Conservation (phyloP, 768 basidiomycete genomes). For the Suillus americanus region DNA sequence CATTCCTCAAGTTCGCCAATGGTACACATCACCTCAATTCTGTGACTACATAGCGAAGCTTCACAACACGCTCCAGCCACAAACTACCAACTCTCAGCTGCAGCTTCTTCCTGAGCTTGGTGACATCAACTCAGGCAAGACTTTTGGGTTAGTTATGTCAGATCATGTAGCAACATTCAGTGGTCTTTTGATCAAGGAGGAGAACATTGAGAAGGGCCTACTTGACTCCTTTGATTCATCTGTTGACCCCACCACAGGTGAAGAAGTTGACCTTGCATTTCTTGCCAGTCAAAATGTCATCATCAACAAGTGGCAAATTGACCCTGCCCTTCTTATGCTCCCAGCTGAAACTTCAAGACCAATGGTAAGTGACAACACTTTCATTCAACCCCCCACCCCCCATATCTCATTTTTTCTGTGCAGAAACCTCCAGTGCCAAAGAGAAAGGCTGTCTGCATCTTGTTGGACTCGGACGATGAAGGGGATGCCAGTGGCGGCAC, state of each 20-base stretch:
- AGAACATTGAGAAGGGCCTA: background rate
- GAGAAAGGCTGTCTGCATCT: no score
- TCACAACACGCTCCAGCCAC: conserved; percentile 11
- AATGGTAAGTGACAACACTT: background rate
- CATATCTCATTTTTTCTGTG: background rate
- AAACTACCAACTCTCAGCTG: background rate
- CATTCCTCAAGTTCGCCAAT: conserved; percentile 14
- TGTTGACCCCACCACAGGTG: background rate
- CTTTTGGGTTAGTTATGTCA: conserved; percentile 8
- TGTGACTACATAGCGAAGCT: conserved; percentile 15
- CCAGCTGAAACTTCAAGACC: background rate
- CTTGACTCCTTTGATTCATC: background rate
- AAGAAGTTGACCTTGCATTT: background rate
- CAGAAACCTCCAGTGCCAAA: no score
- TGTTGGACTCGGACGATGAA: no score
- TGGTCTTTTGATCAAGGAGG: conserved; percentile 2
- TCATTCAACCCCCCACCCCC: background rate
- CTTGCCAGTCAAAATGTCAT: background rate
- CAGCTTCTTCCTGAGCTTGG: background rate
- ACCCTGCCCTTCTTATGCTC: background rate
- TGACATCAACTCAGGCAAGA: conserved; percentile 9
- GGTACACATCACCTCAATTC: conserved; percentile 28
- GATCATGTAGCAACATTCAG: background rate
- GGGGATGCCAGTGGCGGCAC: no score
- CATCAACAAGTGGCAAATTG: conserved; percentile 5